Evolutionary conservation across 2,329 filamentous ascomycete genomes (phyloP), one percentile per base, ranked within the genome.

Genomic region (Colletotrichum cordylinicola): DNA sequence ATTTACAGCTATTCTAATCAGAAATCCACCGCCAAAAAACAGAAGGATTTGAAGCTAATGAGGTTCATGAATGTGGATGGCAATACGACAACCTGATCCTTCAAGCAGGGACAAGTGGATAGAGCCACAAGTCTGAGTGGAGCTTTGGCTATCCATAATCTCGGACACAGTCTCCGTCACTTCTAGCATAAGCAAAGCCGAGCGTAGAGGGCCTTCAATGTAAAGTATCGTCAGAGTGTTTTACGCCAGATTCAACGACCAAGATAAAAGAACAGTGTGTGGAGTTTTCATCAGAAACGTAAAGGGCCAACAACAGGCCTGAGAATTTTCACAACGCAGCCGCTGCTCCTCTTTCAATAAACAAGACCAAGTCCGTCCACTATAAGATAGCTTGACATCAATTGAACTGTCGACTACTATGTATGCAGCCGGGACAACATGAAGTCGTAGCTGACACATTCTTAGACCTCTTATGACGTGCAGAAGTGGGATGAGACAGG

Each of bases 241-340:
- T 1, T 6, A n/a, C 9, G 39, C 18, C 8, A 9, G n/a, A 7
- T 10, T 9, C 6, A 21, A 48, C 10, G 18, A 4, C 5, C n/a
- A 43, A n/a, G 8, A 8, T 4, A 10, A 2, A 43, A 4, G 9
- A 4, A 9, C 4, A 9, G 4, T 3, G 0, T 2, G 6, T 48
- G n/a, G 18, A 21, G 12, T 48, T 21, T 18, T 48, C 3, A n/a
- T 12, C 10, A 21, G 18, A 12, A 21, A 21, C 6, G n/a, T 7
- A 48, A 1, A 12, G 9, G 6, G n/a, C 6, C n/a, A 48, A 18
- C 43, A 48, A 21, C 12, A 12, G 43, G 43, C 9, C 0, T 13
- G 12, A 48, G 8, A 48, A 12, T 21, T 13, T 48, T 6, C 2
- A 48, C 6, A 5, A n/a, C n/a, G 9, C 39, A n/a, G 39, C 39